phyloP scores from a whole-genome alignment of 192 early-diverging fungal genomes.

The Backusella circina region DNA sequence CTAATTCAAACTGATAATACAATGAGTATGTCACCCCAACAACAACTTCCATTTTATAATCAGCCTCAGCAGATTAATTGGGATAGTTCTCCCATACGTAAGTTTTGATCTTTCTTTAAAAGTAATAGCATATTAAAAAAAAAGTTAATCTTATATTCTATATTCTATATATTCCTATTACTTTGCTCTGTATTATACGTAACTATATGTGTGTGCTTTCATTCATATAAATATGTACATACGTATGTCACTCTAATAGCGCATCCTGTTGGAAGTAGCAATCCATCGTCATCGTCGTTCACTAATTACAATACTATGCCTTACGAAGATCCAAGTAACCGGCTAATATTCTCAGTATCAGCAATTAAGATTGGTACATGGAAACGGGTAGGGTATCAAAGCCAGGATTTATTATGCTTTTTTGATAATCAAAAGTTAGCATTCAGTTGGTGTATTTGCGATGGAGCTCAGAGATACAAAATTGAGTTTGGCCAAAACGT shows the following conservation, averaged over 20 bases:
- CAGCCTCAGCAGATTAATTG: background rate
- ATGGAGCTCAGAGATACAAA: conserved; percentile 43
- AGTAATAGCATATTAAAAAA: background rate
- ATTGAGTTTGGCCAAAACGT: conserved; percentile 44
- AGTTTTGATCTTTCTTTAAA: background rate
- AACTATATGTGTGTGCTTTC: background rate
- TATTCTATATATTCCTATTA: background rate
- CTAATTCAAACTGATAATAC: background rate
- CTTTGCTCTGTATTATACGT: background rate
- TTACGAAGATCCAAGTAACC: background rate
- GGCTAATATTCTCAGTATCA: conserved; percentile 35
- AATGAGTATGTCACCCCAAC: background rate
- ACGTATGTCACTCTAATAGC: background rate
- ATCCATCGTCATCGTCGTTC: background rate
- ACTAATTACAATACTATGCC: background rate
- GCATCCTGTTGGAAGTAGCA: background rate
- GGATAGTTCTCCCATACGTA: background rate
- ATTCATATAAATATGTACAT: background rate
- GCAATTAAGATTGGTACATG: conserved; percentile 61
- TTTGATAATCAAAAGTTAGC: conserved; percentile 42
- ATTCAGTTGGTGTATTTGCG: conserved; percentile 58
- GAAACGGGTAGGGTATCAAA: conserved; percentile 54
- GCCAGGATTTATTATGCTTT: conserved; percentile 48
- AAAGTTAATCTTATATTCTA: background rate
- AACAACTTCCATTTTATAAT: background rate